phyloP scores from a whole-genome alignment of 75 land plant species.

The Larix kaempferi region DNA sequence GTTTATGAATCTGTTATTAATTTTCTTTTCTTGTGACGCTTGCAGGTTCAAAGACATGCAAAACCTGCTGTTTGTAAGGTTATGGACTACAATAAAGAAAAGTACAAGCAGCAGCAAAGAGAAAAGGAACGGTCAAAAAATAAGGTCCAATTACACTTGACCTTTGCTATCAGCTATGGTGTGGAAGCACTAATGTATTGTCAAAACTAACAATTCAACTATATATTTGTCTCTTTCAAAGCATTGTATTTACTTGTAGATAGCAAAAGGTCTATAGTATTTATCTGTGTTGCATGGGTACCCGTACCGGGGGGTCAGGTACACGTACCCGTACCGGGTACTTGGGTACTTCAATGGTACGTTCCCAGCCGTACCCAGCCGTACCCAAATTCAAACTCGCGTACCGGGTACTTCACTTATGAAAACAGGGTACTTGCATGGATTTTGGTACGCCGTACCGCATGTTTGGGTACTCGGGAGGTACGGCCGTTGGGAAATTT shows the following conservation, averaged over 20 bases:
- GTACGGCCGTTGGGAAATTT: too few relatives aligned
- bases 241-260: background rate
- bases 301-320: too few relatives aligned
- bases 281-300: too few relatives aligned
- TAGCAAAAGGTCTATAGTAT: background rate
- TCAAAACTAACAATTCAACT: background rate
- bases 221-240: too few relatives aligned
- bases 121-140: constrained; percentile 53
- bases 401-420: too few relatives aligned
- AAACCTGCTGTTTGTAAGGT: constrained; percentile 72
- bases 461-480: too few relatives aligned
- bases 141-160: constrained; percentile 28
- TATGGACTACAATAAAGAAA: constrained; percentile 61
- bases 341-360: too few relatives aligned
- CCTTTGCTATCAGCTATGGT: background rate
- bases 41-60: constrained; percentile 48
- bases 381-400: too few relatives aligned
- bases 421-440: too few relatives aligned
- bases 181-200: background rate
- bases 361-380: too few relatives aligned
- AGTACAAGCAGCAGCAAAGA: constrained; percentile 30
- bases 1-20: background rate
- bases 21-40: background rate
- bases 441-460: too few relatives aligned
- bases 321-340: too few relatives aligned